Conservation (phyloP, 805 yeast genomes). For the Nakazawaea siamensis region DNA sequence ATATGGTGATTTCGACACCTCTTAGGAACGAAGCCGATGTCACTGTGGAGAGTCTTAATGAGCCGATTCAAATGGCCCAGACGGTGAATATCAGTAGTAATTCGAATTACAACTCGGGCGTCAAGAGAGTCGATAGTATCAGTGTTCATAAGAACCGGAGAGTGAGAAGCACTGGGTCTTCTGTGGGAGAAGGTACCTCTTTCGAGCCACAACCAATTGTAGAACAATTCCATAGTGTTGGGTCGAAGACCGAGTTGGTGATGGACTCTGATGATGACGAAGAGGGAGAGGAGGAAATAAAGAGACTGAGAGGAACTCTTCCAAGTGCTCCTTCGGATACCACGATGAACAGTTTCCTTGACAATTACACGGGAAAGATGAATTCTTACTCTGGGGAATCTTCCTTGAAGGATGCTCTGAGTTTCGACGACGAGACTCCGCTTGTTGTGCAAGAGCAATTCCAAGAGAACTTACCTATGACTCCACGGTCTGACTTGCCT, state of each 20-base stretch:
- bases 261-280: conserved; percentile 4
- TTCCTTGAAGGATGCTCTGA: conserved; percentile 1
- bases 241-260: conserved; percentile 3
- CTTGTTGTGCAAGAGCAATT: too few species aligned
- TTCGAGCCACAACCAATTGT: background rate
- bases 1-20: conserved; percentile 4
- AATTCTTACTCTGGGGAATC: background rate
- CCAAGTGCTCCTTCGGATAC: conserved; percentile 8
- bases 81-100: conserved; percentile 5
- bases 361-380: conserved; percentile 5
- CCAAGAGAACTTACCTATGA: too few species aligned
- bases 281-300: background rate
- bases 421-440: conserved; percentile 4
- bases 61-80: background rate
- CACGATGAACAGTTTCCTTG: conserved; percentile 10
- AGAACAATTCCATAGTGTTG: background rate
- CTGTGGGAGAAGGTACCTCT: background rate
- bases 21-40: background rate
- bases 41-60: conserved; percentile 2
- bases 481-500: too few species aligned
- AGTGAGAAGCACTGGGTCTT: conserved; percentile 5
- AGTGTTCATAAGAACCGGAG: conserved; percentile 9
- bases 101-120: background rate
- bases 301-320: background rate
- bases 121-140: conserved; percentile 10